Percentiles rank a stretch among this genome's conserved stretches.
These are phyloP conservation scores for Sanghuangporus sanghuang DNA, from an alignment of 1,284 basidiomycete species.

Conservation along the genomic window DNA sequence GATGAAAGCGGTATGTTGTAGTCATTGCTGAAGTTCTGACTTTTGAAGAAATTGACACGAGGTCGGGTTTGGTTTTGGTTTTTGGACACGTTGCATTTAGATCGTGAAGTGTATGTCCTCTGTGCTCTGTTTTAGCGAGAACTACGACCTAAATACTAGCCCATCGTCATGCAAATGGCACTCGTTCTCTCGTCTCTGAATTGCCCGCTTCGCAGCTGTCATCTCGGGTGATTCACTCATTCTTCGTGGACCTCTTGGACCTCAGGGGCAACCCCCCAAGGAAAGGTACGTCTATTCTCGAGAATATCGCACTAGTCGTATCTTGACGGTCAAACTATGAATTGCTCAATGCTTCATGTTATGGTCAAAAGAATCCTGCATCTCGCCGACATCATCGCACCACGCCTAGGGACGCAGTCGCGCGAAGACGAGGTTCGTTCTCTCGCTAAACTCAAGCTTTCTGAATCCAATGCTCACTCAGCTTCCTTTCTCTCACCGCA, in stretches of 20 bases:
- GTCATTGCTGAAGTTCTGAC: too few species aligned
- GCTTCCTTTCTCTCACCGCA: background rate
- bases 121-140: slow-evolving; percentile 10
- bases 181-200: slow-evolving; percentile 11
- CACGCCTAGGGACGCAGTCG: slow-evolving; percentile 72
- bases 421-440: slow-evolving; percentile 80
- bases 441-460: background rate
- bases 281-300: slow-evolving; percentile 59
- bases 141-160: background rate
- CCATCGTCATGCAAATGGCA: slow-evolving; percentile 20
- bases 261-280: slow-evolving; percentile 81
- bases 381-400: slow-evolving; percentile 79
- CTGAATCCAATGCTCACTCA: background rate
- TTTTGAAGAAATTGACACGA: too few species aligned
- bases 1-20: slow-evolving; percentile 57
- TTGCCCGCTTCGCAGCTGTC: slow-evolving; percentile 50
- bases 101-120: slow-evolving; percentile 61
- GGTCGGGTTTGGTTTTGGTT: background rate
- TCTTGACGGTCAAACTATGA: background rate
- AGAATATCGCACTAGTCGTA: background rate
- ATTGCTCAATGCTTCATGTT: background rate
- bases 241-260: slow-evolving; percentile 69
- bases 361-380: slow-evolving; percentile 62
- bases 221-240: slow-evolving; percentile 87
- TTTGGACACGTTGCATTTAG: slow-evolving; percentile 32